Base-by-base conservation (phyloP, 2,329 filamentous ascomycete genomes). In the Cytospora piceae region DNA sequence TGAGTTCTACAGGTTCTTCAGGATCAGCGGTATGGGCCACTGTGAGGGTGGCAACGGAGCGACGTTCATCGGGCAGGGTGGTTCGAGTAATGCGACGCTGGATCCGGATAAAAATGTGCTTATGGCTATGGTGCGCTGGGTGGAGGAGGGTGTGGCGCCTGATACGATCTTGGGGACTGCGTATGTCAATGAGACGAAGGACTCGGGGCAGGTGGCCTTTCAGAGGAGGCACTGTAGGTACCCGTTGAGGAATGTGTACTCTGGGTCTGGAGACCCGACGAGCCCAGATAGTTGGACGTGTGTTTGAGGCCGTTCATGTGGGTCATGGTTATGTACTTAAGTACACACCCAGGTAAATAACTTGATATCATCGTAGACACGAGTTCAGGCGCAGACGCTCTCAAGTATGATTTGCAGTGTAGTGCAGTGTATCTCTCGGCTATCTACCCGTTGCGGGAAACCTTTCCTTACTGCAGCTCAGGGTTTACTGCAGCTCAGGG, bases 21-120 rank as follows among this genome's bases (percentile, higher is more conserved):
- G 78, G 31, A 78, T 86, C 68, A 79, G 78, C 15, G 83, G 84
- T 11, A 82, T 84, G 75, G 76, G 73, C 1, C 84, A 87, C 72
- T 87, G 84, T 70, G 65, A 57, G 6, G 79, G 80, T 9, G 83
- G 83, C 8, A 70, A 71, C 20, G 81, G 81, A 2, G 80, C 81
- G 1, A 73, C 63, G 0, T 68, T 68, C 8, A 71, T 77, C 24
- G 74, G 75, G 3, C 73, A 77, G 37, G 61, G 46, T 53, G 20
- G 62, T 64, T 9, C 51, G 69, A 4, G 71, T 72, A 14, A 73
- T 3, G 60, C 78, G 72, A 14, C 67, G 31, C 14, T 66, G 8
- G 73, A 79, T 9, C 76, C 79, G 0, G 74, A 77, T 6, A 72
- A 78, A 51, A 83, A 83, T 58, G 73, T 81, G 1, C 70, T 83